phyloP scores from a whole-genome alignment of 2,329 filamentous ascomycete genomes.

The Daldinia eschscholtzii region DNA sequence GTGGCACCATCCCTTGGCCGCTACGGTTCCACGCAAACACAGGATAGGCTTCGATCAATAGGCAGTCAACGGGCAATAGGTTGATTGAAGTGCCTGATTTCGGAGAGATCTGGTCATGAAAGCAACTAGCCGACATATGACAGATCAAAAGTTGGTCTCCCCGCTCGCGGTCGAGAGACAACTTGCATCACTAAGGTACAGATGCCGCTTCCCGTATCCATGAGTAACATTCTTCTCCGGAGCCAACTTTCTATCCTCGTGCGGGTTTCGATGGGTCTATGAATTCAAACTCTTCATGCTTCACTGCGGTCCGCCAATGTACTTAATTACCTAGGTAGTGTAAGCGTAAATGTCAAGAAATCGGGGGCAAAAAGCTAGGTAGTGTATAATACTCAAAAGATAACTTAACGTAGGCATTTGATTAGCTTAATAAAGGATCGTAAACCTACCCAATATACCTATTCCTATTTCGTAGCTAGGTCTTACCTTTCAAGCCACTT shows the following conservation, averaged over 20 bases:
- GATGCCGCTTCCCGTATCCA: slow-evolving; percentile 26
- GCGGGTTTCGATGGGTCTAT: not conserved
- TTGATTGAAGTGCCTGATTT: slow-evolving; percentile 9
- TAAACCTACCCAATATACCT: not conserved
- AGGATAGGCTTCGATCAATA: slow-evolving; percentile 2
- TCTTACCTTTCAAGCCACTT: too few relatives aligned
- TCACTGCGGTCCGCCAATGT: not conserved
- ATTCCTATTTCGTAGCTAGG: not conserved
- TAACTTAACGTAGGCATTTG: not conserved
- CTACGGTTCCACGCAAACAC: slow-evolving; percentile 17
- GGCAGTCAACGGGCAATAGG: not conserved
- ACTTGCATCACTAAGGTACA: slow-evolving; percentile 18
- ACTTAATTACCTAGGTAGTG: not conserved
- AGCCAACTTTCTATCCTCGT: not conserved
- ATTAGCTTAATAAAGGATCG: not conserved
- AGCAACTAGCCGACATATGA: slow-evolving; percentile 18
- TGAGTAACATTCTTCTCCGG: not conserved
- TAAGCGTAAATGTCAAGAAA: not conserved
- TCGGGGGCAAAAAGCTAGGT: not conserved
- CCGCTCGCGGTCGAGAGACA: slow-evolving; percentile 18
- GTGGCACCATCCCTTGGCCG: slow-evolving; percentile 22
- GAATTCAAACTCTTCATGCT: not conserved
- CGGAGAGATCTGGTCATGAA: slow-evolving; percentile 19
- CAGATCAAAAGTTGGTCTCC: slow-evolving; percentile 16
- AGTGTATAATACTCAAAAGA: not conserved